A percentile compares a stretch with the other conserved stretches of the same genome.
These are phyloP conservation scores for Phyllostachys edulis DNA, from an alignment of 176 grass and related monocot species.

Conservation along the genomic window DNA sequence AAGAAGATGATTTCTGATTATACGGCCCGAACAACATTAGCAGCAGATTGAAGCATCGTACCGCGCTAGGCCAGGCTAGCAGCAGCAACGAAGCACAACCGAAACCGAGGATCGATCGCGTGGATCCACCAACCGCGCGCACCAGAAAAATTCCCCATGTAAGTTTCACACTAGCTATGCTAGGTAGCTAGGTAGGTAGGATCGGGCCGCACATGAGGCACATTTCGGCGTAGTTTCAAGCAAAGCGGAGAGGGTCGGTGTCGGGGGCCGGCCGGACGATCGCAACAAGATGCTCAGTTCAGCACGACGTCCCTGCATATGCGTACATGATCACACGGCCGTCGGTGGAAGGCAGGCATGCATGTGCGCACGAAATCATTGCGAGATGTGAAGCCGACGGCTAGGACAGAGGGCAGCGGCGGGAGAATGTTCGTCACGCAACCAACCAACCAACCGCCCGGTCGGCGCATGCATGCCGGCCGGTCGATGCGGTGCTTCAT, in stretches of 20 bases:
- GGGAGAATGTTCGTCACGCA: not conserved
- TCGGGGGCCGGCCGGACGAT: not conserved
- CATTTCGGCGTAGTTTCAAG: not conserved
- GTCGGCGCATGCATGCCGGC: not conserved
- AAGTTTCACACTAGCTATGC: not conserved
- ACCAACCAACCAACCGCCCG: not conserved
- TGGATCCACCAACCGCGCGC: not conserved
- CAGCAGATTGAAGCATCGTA: not conserved
- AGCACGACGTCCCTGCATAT: not conserved
- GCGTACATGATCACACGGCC: not conserved
- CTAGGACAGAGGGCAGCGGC: not conserved
- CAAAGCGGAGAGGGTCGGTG: not conserved
- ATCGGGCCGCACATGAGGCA: too few relatives aligned
- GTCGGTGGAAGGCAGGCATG: not conserved
- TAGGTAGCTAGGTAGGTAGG: not conserved
- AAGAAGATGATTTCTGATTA: not conserved
- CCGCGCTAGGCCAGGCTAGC: not conserved
- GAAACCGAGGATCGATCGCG: too few relatives aligned
- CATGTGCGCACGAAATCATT: conserved; percentile 1
- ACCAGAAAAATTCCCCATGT: not conserved
- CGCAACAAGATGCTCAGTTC: not conserved
- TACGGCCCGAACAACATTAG: not conserved
- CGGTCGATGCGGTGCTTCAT: not conserved
- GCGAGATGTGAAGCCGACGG: not conserved
- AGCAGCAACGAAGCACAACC: not conserved